Evolutionary conservation across 306 rosid species (phyloP), one percentile per base, ranked within the genome.

Genomic region (Argentina anserina): DNA sequence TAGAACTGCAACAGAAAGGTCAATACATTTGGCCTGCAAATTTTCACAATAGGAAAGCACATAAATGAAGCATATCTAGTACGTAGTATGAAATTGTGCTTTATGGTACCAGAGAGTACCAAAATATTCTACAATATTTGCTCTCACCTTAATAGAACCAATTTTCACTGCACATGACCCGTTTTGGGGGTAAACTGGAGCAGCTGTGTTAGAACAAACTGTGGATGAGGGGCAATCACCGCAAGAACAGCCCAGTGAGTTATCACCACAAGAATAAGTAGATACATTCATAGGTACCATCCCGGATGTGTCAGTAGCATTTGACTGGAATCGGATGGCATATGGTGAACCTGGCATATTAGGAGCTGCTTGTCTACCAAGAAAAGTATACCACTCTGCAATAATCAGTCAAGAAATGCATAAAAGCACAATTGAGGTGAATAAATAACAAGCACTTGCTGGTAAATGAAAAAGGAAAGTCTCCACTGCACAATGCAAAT

Each of bases 201-300:
- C 73, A 72, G 80, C 87, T 68, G 94, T 82, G 71, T 70, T 81
- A 37, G 95, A 81, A 78, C 99, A 94, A 75, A 81, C 89, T 41
- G 93, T 83, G 65, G 99, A 82, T 52, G 90, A 84, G 73, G 96
- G 96, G 67, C 99, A 94, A 84, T 91, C 99, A 67, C 99, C 97
- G 75, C 99, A 94, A 72, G 99, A 94, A 74, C 99, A 94, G 69
- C 99, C 97, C 75, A 94, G 84, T 63, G 97, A 94, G 77, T 77
- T 74, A 82, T 94, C 99, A 78, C 91, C 81, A 14, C 99, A 91
- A 50, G 99, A 91, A 84, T 94, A 94, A 71, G 90, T 78, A 80
- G 99, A 87, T 76, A 84, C 96, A 75, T 91, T 91, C 99, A 94
- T 91, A 79, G 93, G 91, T 81, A 79, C 83, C 95, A 94, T 91